Conservation (phyloP, 2,329 filamentous ascomycete species). For the Pestalotiopsis sp. region DNA sequence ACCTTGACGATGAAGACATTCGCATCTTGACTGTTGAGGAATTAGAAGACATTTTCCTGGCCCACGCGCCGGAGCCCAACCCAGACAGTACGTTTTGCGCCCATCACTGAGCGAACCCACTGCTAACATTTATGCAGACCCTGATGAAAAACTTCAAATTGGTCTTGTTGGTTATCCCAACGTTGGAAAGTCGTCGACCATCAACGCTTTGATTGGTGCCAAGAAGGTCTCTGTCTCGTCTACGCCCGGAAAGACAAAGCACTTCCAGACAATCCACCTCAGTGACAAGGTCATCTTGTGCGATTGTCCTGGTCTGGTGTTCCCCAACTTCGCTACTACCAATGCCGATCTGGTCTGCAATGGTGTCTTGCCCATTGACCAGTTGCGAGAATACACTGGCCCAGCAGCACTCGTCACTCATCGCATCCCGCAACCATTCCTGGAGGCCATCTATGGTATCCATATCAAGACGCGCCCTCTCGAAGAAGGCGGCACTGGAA, state of each 20-base stretch:
- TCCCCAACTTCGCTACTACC: conserved; percentile 95
- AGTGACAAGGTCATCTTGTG: conserved; percentile 88
- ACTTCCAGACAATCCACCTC: conserved; percentile 97
- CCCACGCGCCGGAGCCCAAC: conserved; percentile 66
- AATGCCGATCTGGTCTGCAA: conserved; percentile 97
- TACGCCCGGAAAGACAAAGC: conserved; percentile 97
- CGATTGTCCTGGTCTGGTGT: conserved; percentile 97
- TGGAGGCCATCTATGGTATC: conserved; percentile 94
- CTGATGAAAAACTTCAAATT: conserved; percentile 75
- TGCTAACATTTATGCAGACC: conserved; percentile 31
- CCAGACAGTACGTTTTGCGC: conserved; percentile 46
- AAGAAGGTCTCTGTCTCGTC: conserved; percentile 99
- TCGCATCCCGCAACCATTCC: conserved; percentile 82
- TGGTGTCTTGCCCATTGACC: conserved; percentile 93
- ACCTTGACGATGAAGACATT: conserved; percentile 59
- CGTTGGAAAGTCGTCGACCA: conserved; percentile 98
- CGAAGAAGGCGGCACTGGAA: conserved; percentile 91
- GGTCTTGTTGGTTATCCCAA: conserved; percentile 97
- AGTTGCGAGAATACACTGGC: conserved; percentile 89
- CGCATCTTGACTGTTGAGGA: conserved; percentile 92
- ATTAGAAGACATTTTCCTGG: conserved; percentile 83
- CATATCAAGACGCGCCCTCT: conserved; percentile 77
- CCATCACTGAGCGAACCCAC: not conserved
- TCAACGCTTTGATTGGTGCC: conserved; percentile 96
- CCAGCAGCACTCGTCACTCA: conserved; percentile 81